Base-by-base conservation (phyloP, 129 eudicot genomes). In the Chrysanthemum seticuspe region DNA sequence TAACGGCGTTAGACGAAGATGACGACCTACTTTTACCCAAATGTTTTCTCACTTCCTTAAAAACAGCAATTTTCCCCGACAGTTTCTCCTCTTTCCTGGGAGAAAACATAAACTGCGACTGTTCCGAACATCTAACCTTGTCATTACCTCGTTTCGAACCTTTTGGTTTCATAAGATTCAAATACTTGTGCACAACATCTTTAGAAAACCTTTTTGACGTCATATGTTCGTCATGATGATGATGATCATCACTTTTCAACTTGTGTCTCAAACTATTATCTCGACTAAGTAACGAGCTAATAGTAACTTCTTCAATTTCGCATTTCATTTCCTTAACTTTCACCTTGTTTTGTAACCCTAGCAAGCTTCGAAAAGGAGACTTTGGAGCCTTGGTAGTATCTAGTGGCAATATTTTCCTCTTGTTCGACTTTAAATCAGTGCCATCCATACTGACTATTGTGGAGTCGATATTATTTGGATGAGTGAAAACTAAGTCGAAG, bases 1-100 rank as follows among this genome's bases (percentile, higher is more conserved):
- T 82, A 12, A 54, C 65, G 67, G 65, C 18, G 62, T 69, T 73
- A 0, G 90, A 70, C 10, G 82, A 76, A 1, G 84, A 74, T 67
- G 95, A 86, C n/a, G 95, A 86, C n/a, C 87, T 80, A 74, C 89
- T 84, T 54, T 78, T 91, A 49, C 85, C 85, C 31, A 91, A 65
- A 70, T 79, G 83, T 57, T 75, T 82, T 10, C 71, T 53, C 25
- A 67, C 79, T 34, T 72, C 83, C 25, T 74, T 71, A 45, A 83
- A 79, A 12, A 74, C 82, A 2, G 75, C 69, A 6, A 40, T 40
- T 18, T 81, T 82, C 3, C 82, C 74, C 1, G 23, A 65, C 21
- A 76, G 82, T 73, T 82, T 84, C 40, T 85, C 86, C 10, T 73
- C 79, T 65, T 77, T 85, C 59, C 80, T 73, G 69, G 88, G 87